A percentile compares a stretch with the other conserved stretches of the same genome.
These are phyloP conservation scores for Rhytidiadelphus loreus DNA, from an alignment of 225 moss, liverwort and hornwort species.

Conservation along the genomic window DNA sequence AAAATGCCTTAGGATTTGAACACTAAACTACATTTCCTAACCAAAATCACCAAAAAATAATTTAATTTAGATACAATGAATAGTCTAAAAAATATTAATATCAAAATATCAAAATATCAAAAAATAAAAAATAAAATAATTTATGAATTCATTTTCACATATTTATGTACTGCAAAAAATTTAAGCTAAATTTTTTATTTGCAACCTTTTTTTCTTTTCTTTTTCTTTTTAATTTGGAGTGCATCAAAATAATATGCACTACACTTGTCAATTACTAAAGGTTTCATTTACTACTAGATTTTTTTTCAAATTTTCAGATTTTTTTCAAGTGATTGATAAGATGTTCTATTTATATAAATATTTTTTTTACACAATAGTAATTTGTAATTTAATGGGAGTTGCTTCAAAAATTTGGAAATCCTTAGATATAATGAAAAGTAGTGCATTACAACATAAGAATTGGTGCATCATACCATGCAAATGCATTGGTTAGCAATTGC, in stretches of 20 bases:
- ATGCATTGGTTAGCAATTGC: neutral
- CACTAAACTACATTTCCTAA: neutral
- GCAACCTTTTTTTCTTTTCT: neutral
- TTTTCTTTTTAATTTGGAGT: too few species aligned
- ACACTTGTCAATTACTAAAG: neutral
- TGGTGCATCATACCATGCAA: neutral
- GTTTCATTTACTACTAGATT: neutral
- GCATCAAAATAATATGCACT: neutral
- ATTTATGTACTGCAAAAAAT: too few species aligned
- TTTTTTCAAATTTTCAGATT: neutral
- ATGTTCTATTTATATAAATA: neutral
- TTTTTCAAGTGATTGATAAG: neutral
- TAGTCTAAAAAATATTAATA: too few species aligned
- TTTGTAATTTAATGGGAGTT: fast-evolving
- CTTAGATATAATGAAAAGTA: neutral
- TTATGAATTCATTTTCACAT: too few species aligned
- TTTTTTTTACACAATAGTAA: neutral
- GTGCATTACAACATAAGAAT: neutral
- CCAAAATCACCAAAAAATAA: neutral
- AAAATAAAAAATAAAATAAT: too few species aligned
- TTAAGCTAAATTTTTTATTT: neutral
- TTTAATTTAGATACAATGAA: too few species aligned
- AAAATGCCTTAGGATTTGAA: neutral
- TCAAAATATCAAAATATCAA: too few species aligned
- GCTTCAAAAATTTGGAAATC: neutral